phyloP scores from a whole-genome alignment of 192 early-diverging fungal genomes.

The Backusella macrospora region DNA sequence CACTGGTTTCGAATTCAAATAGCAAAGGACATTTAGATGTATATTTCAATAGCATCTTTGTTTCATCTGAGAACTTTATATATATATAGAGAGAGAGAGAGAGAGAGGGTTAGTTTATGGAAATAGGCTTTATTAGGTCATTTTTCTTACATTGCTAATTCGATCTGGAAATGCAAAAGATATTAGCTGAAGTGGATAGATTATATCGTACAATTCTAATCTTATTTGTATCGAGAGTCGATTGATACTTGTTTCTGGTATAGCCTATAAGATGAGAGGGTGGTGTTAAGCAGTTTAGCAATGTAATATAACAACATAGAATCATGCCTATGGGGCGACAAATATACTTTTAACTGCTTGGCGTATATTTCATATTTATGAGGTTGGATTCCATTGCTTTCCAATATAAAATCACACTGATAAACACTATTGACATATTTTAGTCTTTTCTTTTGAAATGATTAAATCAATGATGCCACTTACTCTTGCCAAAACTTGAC shows the following conservation, averaged over 20 bases:
- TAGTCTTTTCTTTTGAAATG: background rate
- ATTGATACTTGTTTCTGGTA: background rate
- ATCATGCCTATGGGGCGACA: too few relatives aligned
- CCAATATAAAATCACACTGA: background rate
- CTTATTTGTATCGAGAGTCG: slow-evolving; percentile 1
- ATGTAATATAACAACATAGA: too few relatives aligned
- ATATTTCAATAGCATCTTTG: background rate
- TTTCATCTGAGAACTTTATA: background rate
- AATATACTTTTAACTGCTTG: background rate
- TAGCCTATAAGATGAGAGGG: too few relatives aligned
- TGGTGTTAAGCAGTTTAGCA: too few relatives aligned
- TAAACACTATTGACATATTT: background rate
- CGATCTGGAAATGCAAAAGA: background rate
- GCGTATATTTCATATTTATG: background rate
- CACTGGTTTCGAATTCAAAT: background rate
- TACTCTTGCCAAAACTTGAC: background rate
- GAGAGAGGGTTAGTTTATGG: background rate
- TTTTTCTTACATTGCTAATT: slow-evolving; percentile 3
- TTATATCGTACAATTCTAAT: background rate
- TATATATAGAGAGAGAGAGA: background rate
- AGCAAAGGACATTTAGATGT: background rate
- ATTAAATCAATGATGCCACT: too few relatives aligned
- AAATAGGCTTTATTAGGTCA: too few relatives aligned
- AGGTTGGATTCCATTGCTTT: background rate
- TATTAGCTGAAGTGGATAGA: background rate